phyloP scores from a whole-genome alignment of 768 basidiomycete species.

The Coprinellus micaceus region DNA sequence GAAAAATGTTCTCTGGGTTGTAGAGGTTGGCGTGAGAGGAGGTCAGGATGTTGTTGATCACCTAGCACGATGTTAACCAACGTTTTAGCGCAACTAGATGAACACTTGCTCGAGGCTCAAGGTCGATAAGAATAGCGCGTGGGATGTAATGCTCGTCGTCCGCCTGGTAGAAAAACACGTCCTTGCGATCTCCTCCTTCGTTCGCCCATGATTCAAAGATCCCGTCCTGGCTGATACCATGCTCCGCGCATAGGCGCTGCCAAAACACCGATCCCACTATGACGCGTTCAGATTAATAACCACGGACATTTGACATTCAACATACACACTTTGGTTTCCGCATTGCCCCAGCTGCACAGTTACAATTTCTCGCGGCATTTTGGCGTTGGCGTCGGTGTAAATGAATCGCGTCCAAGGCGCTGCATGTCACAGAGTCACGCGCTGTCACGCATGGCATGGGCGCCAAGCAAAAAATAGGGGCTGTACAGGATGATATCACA shows the following conservation, averaged over 20 bases:
- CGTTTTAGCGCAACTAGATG: constrained; percentile 21
- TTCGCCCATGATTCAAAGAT: constrained; percentile 97
- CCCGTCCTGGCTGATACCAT: constrained; percentile 94
- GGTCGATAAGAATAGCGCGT: constrained; percentile 90
- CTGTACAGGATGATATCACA: not conserved
- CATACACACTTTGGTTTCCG: constrained; percentile 79
- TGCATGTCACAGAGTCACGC: constrained; percentile 7
- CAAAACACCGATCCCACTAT: constrained; percentile 96
- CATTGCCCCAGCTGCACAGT: constrained; percentile 88
- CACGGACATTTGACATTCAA: not conserved
- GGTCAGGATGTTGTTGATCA: constrained; percentile 90
- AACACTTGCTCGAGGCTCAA: constrained; percentile 80
- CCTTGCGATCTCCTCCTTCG: constrained; percentile 93
- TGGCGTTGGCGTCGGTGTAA: not conserved
- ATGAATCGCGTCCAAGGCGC: constrained; percentile 8
- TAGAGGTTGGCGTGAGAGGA: constrained; percentile 89
- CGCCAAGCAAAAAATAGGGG: not conserved
- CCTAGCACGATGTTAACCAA: constrained; percentile 43
- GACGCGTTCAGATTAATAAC: not conserved
- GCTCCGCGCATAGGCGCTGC: constrained; percentile 97
- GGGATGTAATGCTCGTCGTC: constrained; percentile 99
- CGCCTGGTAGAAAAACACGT: constrained; percentile 99
- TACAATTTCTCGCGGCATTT: constrained; percentile 81
- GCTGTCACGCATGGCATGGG: not conserved
- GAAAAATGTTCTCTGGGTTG: constrained; percentile 97